Conservation (phyloP, 1,284 basidiomycete genomes). For the Schizophyllum commune region DNA sequence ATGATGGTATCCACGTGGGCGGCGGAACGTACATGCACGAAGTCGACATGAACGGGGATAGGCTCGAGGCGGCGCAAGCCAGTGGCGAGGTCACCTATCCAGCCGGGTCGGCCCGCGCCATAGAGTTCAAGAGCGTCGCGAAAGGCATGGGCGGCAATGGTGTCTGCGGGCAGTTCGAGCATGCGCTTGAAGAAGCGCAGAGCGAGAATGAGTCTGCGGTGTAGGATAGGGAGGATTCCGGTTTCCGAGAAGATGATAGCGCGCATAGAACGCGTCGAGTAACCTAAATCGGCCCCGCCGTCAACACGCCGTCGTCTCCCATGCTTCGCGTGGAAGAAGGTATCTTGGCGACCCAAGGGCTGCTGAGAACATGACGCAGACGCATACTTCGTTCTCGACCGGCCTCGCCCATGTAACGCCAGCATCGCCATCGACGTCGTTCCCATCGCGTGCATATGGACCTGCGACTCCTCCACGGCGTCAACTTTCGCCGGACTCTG, state of each 20-base stretch:
- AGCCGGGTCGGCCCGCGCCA: not conserved
- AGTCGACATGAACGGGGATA: not conserved
- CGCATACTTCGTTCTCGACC: no score
- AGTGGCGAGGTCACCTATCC: not conserved
- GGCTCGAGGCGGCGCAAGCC: not conserved
- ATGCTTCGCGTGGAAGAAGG: no score
- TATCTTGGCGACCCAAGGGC: no score
- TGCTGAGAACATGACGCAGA: no score
- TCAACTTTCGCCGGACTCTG: no score
- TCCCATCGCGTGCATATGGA: no score
- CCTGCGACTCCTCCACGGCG: no score
- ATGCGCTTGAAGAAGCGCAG: constrained; percentile 1
- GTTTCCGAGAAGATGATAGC: constrained; percentile 9
- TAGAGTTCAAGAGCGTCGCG: not conserved
- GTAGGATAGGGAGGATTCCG: constrained; percentile 8
- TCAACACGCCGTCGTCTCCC: no score
- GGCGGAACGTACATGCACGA: not conserved
- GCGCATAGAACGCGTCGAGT: constrained; percentile 2
- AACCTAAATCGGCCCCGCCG: no score
- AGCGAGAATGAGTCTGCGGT: constrained; percentile 3
- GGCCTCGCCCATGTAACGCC: no score
- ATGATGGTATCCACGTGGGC: not conserved
- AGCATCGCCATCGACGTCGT: no score
- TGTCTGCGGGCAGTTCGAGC: not conserved
- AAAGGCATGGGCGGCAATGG: not conserved